Evolutionary conservation across 257 asterid species (phyloP), one percentile per base, ranked within the genome.

Genomic region (Parsonsia alboflavescens): DNA sequence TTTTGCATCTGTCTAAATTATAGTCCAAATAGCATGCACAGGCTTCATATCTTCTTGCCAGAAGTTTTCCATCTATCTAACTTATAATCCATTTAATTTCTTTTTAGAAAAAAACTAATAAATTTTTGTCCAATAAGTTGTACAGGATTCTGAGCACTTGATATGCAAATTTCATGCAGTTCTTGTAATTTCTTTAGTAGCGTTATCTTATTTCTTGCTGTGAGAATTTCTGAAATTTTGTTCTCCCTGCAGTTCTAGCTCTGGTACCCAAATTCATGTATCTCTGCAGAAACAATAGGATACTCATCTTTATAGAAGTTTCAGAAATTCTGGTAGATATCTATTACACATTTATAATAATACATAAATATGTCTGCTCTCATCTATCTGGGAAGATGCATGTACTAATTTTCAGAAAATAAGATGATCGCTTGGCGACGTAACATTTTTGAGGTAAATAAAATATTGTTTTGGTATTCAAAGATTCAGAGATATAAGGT

Each of bases 181-280:
- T 33, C 54, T 36, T 33, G 41, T 65, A 30, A 26, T 22, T 65
- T 33, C n/a, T 39, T 21, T 50, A 74, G 54, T 41, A 50, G 48
- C 46, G 11, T 70, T 36, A n/a, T 73, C 70, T n/a, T 69, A 22
- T 64, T 61, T 22, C 46, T 54, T 21, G 39, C 65, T 63, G 5
- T 5, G 63, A 17, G 46, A 53, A 36, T 16, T 21, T 50, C 1
- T 70, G 16, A 50, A 28, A 41, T 52, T n/a, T 70, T 11, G 45
- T 16, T 65, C 26, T 39, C 5, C 15, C 30, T 17, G 48, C 48
- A 33, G 24, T 12, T 2, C 2, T 7, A 54, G 7, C 41, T n/a
- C 13, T 39, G 1, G 8, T 33, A 16, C 42, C 9, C n/a, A 71
- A 70, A 54, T 11, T 71, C 10, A 9, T 21, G 10, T 39, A 52